Conservation (phyloP, 352 stramenopile genomes). For the Globisporangium spiculum region DNA sequence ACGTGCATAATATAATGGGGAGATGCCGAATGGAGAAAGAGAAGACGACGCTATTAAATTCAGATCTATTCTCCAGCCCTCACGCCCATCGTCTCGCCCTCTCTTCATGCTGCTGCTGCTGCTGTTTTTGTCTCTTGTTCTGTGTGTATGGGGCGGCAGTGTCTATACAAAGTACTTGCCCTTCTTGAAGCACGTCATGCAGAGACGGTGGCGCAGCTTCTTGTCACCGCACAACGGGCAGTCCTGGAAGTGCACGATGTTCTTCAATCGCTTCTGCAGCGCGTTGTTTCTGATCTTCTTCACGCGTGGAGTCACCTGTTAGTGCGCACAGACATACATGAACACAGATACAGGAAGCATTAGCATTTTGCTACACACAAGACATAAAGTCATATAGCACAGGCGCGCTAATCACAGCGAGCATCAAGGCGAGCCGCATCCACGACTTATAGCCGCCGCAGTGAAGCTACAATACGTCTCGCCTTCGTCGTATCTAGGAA, state of each 20-base stretch:
- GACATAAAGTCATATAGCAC: not conserved
- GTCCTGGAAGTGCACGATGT: slow-evolving; percentile 89
- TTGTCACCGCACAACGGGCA: slow-evolving; percentile 82
- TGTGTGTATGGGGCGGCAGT: slow-evolving; percentile 1
- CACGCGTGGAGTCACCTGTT: slow-evolving; percentile 77
- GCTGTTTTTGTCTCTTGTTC: not conserved
- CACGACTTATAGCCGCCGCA: too few relatives aligned
- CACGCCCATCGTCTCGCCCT: not conserved
- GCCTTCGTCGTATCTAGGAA: not conserved
- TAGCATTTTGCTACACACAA: not conserved
- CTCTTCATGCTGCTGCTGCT: not conserved
- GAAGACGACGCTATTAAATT: not conserved
- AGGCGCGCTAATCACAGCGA: not conserved
- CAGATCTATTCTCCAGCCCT: slow-evolving; percentile 6
- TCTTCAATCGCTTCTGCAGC: slow-evolving; percentile 84
- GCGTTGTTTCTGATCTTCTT: slow-evolving; percentile 90
- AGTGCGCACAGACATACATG: not conserved
- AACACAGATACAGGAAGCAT: not conserved
- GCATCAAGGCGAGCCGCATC: not conserved
- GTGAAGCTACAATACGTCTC: not conserved
- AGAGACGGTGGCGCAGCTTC: slow-evolving; percentile 86
- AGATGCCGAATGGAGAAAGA: not conserved
- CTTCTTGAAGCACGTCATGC: slow-evolving; percentile 92
- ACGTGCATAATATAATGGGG: not conserved
- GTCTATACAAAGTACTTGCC: slow-evolving; percentile 87